Base-by-base conservation (phyloP, 805 yeast species). In the Candida bentonensis region DNA sequence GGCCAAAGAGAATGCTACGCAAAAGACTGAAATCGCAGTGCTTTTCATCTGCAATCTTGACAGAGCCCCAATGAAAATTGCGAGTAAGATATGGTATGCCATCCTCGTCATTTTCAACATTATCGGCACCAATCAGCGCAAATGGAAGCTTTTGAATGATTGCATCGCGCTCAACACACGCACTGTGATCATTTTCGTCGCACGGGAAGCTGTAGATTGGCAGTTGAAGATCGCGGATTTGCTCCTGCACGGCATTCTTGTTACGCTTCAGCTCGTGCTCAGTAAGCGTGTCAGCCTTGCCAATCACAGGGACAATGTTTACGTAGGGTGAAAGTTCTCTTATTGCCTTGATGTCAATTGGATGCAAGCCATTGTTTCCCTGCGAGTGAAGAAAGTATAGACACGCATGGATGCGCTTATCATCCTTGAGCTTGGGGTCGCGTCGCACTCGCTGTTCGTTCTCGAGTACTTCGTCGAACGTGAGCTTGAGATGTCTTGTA, bases 41-140 rank as follows among this genome's bases (percentile, higher is more conserved):
- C 48, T 70, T 67, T 57, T 85, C 94, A 63, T 86, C 83, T 58
- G 83, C 94, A 45, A 86, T 85, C 59, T 84, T 92, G 39, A 82
- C 94, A 44, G 78, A 64, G 39, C 95, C 96, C 92, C 94, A 84
- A 49, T 94, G 88, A 56, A 84, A 84, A 59, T 76, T 74, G 67
- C 95, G 78, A 23, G 87, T 94, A 47, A 77, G 73, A 21, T 82
- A 78, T 48, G 71, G 66, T 47, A 70, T 67, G 26, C 94, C 94
- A 30, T 76, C 70, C 15, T 73, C 68, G 44, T 75, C 69, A 56
- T 79, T 82, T 52, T 74, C 76, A 55, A 79, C 82, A 46, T 77
- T 75, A 56, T 83, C 87, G 9, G 89, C 60, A 1, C 55, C 48
- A 74, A 15, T 75, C n/a, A 88, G 64, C 2, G 95, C 60, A 39